phyloP scores from a whole-genome alignment of 2,329 filamentous ascomycete genomes.

The Nemania abortiva region DNA sequence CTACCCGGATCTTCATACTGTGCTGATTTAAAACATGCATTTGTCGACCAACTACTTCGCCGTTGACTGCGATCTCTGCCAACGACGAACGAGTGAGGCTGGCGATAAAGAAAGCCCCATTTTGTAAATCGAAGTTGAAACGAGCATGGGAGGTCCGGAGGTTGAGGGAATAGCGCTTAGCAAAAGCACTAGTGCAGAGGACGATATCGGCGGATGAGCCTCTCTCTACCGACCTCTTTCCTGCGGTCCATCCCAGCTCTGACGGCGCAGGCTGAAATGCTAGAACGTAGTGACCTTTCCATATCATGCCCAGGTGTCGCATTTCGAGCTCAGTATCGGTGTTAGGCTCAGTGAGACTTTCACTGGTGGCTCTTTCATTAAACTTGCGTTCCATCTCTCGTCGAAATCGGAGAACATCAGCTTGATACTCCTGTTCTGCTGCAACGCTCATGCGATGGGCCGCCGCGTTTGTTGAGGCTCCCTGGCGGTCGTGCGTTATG shows the following conservation, averaged over 20 bases:
- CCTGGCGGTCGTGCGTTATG: no score
- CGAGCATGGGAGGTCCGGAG: constrained; percentile 1
- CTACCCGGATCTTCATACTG: not conserved
- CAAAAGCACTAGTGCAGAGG: constrained; percentile 5
- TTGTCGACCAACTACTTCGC: not conserved
- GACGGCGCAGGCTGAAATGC: not conserved
- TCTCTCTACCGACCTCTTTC: not conserved
- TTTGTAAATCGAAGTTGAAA: not conserved
- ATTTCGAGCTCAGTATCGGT: not conserved
- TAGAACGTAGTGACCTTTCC: not conserved
- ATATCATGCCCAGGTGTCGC: not conserved
- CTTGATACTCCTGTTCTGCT: not conserved
- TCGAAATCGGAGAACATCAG: not conserved
- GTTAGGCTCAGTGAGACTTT: constrained; percentile 2
- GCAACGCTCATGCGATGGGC: not conserved
- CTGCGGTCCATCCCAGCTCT: not conserved
- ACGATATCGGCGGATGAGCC: not conserved
- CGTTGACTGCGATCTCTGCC: not conserved
- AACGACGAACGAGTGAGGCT: not conserved
- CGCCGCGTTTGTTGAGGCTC: not conserved
- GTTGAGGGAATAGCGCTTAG: not conserved
- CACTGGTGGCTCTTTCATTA: constrained; percentile 1
- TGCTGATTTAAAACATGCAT: constrained; percentile 6
- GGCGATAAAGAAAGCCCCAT: not conserved
- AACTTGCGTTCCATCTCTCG: not conserved